Base-by-base conservation (phyloP, 352 stramenopile species). In the Phytophthora capsici region DNA sequence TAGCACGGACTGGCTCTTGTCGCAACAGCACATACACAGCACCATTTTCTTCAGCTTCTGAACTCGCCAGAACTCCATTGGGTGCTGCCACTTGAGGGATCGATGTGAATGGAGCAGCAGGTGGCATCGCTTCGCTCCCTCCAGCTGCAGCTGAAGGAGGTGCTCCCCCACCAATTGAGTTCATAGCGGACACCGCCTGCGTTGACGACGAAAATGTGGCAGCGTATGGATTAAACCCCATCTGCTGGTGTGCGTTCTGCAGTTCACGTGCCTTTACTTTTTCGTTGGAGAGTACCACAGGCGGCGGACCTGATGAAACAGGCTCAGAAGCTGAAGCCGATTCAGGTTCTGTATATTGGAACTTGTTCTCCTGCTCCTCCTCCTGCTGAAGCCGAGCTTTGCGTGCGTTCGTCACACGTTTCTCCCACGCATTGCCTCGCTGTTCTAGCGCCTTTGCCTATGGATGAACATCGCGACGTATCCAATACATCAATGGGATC, bases 201-300 rank as follows among this genome's bases (percentile, higher is more conserved):
- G 69, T 80, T 1, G 79, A 88, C 1, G 84, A 92, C 16, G 84
- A 81, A 47, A 92, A 89, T 17, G 78, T 85, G 4, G 76, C 81
- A 19, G 71, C 78, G 52, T 92, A 92, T 32, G 84, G 84, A 36
- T 92, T 92, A 49, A 92, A 92, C 1, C 84, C 84, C 46, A 91
- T 75, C 46, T 90, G 75, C 7, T 71, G 54, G 19, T 89, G 79
- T 2, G 78, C 81, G 17, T 43, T 80, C 22, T 84, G 74, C 22
- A 90, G 44, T 52, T 92, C 84, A 5, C 79, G 80, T 10, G 69
- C 71, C 54, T 90, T 89, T 40, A 90, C 79, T 63, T 89, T 65
- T 34, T 92, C 81, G 53, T 83, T 81, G 2, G 81, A 84, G 4
- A 90, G 55, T 43, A 87, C 67, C 6, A 65, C 46, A 7, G 66